Base-by-base conservation (phyloP, 1,284 basidiomycete species). In the Austroboletus niveus region DNA sequence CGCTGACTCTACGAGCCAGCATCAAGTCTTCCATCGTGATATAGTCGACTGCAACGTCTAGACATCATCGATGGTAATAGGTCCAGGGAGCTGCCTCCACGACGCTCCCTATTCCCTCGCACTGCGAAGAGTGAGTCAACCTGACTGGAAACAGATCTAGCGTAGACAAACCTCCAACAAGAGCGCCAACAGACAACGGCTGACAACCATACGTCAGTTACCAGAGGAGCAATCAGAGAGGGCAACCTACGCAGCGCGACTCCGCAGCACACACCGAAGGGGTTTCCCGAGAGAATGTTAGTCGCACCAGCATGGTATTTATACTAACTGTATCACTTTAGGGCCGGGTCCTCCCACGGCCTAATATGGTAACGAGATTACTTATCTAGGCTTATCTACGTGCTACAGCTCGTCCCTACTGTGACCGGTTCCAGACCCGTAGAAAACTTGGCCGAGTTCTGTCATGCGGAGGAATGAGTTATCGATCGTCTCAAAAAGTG, bases 281-380 rank as follows among this genome's bases (percentile, higher is more conserved):
- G 65, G 65, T 68, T 69, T 66, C 68, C 69, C 66, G 8, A 58
- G 14, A 51, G 39, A 27, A 56, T 8, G 8, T 1, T 32, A 30
- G 9, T 0, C 0, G 20, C 8, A n/a, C 8, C 11, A 8, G 42
- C 1, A 27, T 5, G 17, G 30, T 53, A 47, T 54, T 45, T 68
- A 68, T 68, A 54, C 15, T 30, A 15, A 42, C 30, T 46, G 42
- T 14, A 27, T 20, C 14, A 5, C 55, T 39, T 70, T 61, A 68
- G 66, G 66, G 66, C 66, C 44, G 65, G 66, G 50, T 40, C 57
- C 12, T 69, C 63, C 48, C 64, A 68, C 61, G 54, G 41, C 31
- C 48, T 34, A 41, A 57, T 52, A 54, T 51, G 38, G 56, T 35
- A 55, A 41, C n/a, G 24, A 45, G 22, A 24, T 24, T 24, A 24